A percentile compares a stretch with the other conserved stretches of the same genome.
These are phyloP conservation scores for Leptographium galeiforme DNA, from an alignment of 2,329 filamentous ascomycete species.

Conservation along the genomic window DNA sequence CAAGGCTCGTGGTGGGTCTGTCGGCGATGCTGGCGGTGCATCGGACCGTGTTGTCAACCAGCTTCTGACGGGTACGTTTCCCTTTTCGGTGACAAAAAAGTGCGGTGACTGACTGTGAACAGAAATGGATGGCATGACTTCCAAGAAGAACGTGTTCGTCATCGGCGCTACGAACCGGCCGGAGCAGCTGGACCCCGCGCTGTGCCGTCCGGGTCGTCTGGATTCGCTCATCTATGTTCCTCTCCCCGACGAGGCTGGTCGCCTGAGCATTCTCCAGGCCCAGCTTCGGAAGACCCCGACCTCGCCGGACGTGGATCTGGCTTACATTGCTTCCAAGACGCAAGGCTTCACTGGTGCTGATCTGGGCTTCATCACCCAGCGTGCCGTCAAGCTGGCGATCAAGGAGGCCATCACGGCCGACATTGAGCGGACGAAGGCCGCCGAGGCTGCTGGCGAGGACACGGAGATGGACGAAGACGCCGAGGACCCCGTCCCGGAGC, in stretches of 20 bases:
- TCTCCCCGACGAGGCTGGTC: constrained; percentile 80
- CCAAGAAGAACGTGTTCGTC: constrained; percentile 99
- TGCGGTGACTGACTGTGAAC: neutral
- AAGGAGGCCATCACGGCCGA: constrained; percentile 87
- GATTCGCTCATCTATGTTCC: constrained; percentile 98
- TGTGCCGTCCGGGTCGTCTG: constrained; percentile 96
- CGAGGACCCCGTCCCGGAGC: constrained; percentile 89
- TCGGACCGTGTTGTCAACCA: constrained; percentile 99
- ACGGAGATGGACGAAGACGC: constrained; percentile 70
- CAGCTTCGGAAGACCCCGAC: constrained; percentile 98
- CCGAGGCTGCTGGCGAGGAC: constrained; percentile 71
- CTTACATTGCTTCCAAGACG: constrained; percentile 90
- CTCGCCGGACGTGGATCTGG: constrained; percentile 70
- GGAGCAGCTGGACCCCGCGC: constrained; percentile 93
- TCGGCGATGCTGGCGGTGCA: constrained; percentile 91
- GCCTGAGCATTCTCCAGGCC: constrained; percentile 79
- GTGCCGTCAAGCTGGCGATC: constrained; percentile 97
- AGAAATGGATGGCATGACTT: constrained; percentile 99
- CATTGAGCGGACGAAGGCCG: constrained; percentile 81
- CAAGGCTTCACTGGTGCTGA: constrained; percentile 99
- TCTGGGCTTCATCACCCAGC: constrained; percentile 97
- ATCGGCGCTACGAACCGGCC: constrained; percentile 98
- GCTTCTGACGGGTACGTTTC: constrained; percentile 55
- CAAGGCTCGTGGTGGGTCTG: constrained; percentile 95
- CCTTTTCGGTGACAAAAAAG: neutral